phyloP scores from a whole-genome alignment of 2,329 filamentous ascomycete genomes.

The Diaporthe capsici region DNA sequence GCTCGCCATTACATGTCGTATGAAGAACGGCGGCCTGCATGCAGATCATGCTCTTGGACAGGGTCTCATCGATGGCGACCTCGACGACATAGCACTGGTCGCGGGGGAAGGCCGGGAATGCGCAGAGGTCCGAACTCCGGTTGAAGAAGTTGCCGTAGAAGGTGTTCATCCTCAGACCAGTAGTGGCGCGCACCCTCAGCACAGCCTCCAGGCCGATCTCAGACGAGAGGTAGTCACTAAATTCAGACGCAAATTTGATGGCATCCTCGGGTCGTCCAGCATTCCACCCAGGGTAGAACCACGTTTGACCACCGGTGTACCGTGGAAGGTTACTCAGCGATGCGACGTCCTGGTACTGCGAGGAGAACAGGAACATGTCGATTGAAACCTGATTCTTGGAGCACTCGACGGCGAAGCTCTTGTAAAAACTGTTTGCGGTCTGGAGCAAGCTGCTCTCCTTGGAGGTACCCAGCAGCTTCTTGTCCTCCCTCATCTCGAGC shows the following conservation, averaged over 20 bases:
- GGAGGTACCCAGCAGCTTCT: slow-evolving; percentile 92
- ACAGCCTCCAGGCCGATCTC: slow-evolving; percentile 98
- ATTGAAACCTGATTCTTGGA: slow-evolving; percentile 99
- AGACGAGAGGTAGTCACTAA: slow-evolving; percentile 95
- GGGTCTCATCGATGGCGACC: slow-evolving; percentile 95
- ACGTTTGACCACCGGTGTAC: slow-evolving; percentile 97
- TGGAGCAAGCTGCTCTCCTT: slow-evolving; percentile 92
- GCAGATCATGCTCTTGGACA: slow-evolving; percentile 92
- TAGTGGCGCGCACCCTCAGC: slow-evolving; percentile 93
- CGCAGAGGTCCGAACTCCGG: slow-evolving; percentile 95
- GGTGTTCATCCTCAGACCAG: slow-evolving; percentile 93
- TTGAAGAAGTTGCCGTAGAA: slow-evolving; percentile 99
- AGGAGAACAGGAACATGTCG: slow-evolving; percentile 97
- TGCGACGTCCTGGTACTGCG: slow-evolving; percentile 96
- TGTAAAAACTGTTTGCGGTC: slow-evolving; percentile 97
- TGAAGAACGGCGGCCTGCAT: slow-evolving; percentile 95
- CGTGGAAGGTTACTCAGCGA: slow-evolving; percentile 94
- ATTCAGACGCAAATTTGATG: slow-evolving; percentile 97
- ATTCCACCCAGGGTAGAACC: slow-evolving; percentile 99
- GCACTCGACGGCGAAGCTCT: slow-evolving; percentile 98
- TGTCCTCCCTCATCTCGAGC: slow-evolving; percentile 94
- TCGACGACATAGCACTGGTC: slow-evolving; percentile 99
- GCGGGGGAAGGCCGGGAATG: slow-evolving; percentile 96
- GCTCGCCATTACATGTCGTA: slow-evolving; percentile 97
- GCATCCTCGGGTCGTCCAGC: slow-evolving; percentile 94